A percentile compares a stretch with the other conserved stretches of the same genome.
These are phyloP conservation scores for Fusarium luffae DNA, from an alignment of 2,329 filamentous ascomycete species.

Conservation along the genomic window DNA sequence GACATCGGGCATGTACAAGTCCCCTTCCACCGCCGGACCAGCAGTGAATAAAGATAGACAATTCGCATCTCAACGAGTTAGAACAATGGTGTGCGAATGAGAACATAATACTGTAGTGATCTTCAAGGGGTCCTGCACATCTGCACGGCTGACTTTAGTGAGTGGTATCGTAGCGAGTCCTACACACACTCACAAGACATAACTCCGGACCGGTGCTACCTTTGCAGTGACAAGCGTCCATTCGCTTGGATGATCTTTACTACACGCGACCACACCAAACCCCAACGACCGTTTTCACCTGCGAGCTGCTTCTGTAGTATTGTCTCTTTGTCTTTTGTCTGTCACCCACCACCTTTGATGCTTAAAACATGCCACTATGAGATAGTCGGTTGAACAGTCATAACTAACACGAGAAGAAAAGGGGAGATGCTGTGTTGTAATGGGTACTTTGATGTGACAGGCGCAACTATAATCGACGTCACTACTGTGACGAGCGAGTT, in stretches of 20 bases:
- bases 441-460: constrained; percentile 13
- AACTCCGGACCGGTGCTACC: constrained; percentile 26
- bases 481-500: constrained; percentile 5
- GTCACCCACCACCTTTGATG: constrained; percentile 15
- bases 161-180: neutral
- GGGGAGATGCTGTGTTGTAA: neutral
- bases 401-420: constrained; percentile 18
- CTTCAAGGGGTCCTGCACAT: constrained; percentile 29
- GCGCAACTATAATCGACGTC: constrained; percentile 24
- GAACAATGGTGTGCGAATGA: constrained; percentile 8
- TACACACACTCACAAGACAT: neutral
- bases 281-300: constrained; percentile 38
- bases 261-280: constrained; percentile 37
- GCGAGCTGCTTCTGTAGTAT: constrained; percentile 31
- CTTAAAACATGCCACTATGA: constrained; percentile 20
- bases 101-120: constrained; percentile 9
- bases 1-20: neutral
- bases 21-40: constrained; percentile 13
- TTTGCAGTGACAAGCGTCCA: constrained; percentile 16
- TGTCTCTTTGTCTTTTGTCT: neutral
- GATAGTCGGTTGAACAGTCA: constrained; percentile 15
- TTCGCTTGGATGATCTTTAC: constrained; percentile 41
- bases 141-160: constrained; percentile 8
- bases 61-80: constrained; percentile 1
- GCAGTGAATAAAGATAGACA: neutral